phyloP scores from a whole-genome alignment of 345 rosid species.

The Diplotaxis tenuifolia region DNA sequence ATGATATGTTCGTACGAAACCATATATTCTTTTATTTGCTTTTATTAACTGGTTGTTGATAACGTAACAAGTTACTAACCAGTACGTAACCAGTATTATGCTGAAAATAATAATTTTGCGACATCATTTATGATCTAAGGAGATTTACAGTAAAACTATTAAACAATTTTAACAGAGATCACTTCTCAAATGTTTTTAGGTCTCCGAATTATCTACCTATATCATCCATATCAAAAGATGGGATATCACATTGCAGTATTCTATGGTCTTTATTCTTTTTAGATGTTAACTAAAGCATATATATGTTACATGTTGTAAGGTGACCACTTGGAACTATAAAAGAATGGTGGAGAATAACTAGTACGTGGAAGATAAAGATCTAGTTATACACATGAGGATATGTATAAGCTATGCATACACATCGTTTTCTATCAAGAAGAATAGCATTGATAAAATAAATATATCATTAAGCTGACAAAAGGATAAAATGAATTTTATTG shows the following conservation, averaged over 20 bases:
- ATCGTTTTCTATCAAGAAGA: conserved; percentile 15
- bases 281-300: conserved; percentile 14
- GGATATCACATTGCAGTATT: neutral
- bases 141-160: neutral
- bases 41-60: neutral
- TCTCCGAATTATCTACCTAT: neutral
- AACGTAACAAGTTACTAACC: neutral
- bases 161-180: neutral
- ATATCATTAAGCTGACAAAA: neutral
- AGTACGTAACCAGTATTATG: neutral
- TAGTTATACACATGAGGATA: neutral
- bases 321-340: conserved; percentile 21
- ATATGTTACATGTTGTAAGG: conserved; percentile 18
- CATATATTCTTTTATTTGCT: neutral
- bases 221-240: conserved; percentile 3
- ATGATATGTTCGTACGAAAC: neutral
- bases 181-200: neutral
- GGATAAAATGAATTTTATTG: neutral
- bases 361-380: conserved; percentile 25
- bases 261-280: conserved; percentile 5
- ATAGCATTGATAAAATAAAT: neutral
- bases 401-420: conserved; percentile 1
- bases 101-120: neutral
- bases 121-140: neutral
- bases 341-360: conserved; percentile 32